phyloP scores from a whole-genome alignment of 495 filamentous ascomycete genomes.

The Penicillium turbatum region DNA sequence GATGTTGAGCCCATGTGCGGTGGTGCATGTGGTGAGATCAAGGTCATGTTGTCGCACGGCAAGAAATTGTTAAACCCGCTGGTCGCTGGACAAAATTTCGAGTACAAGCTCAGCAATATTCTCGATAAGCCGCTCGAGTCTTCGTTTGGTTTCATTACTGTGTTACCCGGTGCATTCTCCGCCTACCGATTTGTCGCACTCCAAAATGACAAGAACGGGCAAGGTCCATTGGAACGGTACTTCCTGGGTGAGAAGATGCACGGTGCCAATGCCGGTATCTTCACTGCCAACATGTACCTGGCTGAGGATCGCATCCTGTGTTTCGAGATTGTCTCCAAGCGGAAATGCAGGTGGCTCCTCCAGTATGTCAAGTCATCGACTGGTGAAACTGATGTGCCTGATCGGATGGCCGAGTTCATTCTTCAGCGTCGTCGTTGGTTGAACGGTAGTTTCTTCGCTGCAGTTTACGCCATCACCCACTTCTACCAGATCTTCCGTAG shows the following conservation, averaged over 20 bases:
- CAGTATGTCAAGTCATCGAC: slow-evolving; percentile 97
- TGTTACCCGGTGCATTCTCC: slow-evolving; percentile 95
- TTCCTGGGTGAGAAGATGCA: slow-evolving; percentile 98
- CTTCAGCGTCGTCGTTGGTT: slow-evolving; percentile 95
- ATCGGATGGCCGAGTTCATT: slow-evolving; percentile 90
- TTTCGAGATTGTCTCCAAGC: slow-evolving; percentile 96
- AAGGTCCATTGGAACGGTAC: slow-evolving; percentile 93
- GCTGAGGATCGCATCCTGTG: slow-evolving; percentile 99
- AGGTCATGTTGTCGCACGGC: slow-evolving; percentile 92
- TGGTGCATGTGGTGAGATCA: slow-evolving; percentile 98
- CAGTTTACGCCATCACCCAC: slow-evolving; percentile 90
- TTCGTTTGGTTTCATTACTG: slow-evolving; percentile 95
- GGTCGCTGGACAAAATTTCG: slow-evolving; percentile 96
- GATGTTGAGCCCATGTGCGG: slow-evolving; percentile 96
- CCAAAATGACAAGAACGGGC: slow-evolving; percentile 92
- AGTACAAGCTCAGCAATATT: slow-evolving; percentile 99
- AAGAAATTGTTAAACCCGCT: slow-evolving; percentile 91
- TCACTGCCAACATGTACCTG: slow-evolving; percentile 99
- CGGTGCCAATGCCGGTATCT: slow-evolving; percentile 90
- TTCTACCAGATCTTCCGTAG: slow-evolving; percentile 93
- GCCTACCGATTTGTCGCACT: slow-evolving; percentile 92
- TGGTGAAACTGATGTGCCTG: slow-evolving; percentile 97
- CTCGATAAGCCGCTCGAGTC: slow-evolving; percentile 97
- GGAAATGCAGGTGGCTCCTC: slow-evolving; percentile 94
- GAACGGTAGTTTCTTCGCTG: slow-evolving; percentile 98